phyloP scores from a whole-genome alignment of 176 grass and related monocot genomes.

The Zea mays region DNA sequence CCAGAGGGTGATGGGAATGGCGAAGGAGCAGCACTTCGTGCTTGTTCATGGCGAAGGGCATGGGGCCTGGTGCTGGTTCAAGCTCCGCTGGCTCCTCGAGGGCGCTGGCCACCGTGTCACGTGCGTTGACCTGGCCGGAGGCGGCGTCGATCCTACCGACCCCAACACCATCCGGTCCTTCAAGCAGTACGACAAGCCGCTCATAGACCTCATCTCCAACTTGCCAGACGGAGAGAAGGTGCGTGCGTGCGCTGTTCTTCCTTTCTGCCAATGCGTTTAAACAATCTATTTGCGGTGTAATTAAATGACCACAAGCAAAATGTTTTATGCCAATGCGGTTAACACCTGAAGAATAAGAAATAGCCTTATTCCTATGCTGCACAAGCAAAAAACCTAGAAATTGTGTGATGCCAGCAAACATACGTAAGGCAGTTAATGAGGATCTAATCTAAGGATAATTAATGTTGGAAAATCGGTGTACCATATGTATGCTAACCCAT shows the following conservation, averaged over 20 bases:
- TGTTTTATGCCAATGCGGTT: not conserved
- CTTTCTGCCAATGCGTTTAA: not conserved
- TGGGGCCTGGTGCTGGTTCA: slow-evolving; percentile 78
- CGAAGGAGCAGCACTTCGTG: slow-evolving; percentile 33
- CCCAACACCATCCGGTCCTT: slow-evolving; percentile 44
- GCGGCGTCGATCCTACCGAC: slow-evolving; percentile 47
- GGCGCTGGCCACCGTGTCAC: slow-evolving; percentile 48
- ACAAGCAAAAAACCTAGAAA: not conserved
- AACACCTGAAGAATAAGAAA: too few relatives aligned
- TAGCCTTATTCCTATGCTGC: not conserved
- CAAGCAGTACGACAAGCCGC: slow-evolving; percentile 54
- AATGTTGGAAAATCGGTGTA: not conserved
- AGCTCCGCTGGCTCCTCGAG: slow-evolving; percentile 57
- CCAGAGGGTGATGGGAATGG: not conserved
- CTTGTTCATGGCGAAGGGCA: slow-evolving; percentile 73
- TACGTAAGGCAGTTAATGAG: not conserved
- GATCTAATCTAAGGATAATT: not conserved
- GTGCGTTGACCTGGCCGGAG: slow-evolving; percentile 57
- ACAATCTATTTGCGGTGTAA: not conserved
- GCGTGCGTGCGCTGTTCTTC: not conserved
- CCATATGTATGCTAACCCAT: not conserved
- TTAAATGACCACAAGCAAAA: not conserved
- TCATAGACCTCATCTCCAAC: slow-evolving; percentile 45
- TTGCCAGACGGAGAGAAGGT: slow-evolving; percentile 49
- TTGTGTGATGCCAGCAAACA: not conserved